Base-by-base conservation (phyloP, 1,284 basidiomycete genomes). In the Leccinum griseonigrum region DNA sequence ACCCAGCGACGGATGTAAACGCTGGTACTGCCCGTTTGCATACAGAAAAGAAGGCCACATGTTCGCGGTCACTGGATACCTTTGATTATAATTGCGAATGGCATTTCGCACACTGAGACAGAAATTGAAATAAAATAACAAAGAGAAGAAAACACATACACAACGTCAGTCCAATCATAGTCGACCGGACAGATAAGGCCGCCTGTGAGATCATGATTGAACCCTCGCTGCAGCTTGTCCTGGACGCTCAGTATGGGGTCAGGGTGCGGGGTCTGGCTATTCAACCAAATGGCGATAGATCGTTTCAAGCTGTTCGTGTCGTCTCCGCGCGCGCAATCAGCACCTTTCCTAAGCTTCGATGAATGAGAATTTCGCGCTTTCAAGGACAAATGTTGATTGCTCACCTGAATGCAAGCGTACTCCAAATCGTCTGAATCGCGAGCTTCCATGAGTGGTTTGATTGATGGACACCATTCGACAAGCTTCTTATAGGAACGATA, bases 171-270 rank as follows among this genome's bases (percentile, higher is more conserved):
- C 72, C 74, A 76, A 38, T 76, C 53, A 29, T 66, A 67, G 22
- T 71, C 65, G 2, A 68, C 66, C 0, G 70, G 75, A 31, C 69
- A 73, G 0, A 76, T 51, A 1, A 75, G 66, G 2, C 46, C 7
- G 2, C 71, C 74, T 10, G 71, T 72, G 11, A 61, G 16, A 34
- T 72, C 61, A 29, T 75, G 64, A 13, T 62, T n/a, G n/a, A 75
- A 64, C 0, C 75, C 71, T 38, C 66, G 56, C 10, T 66, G 57
- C 10, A 14, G 7, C 13, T 67, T 51, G 1, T 55, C n/a, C 0
- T 31, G 14, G 3, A 31, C 3, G 2, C 11, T 13, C 7, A 73
- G 38, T 6, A 61, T 59, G 2, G 61, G 63, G 1, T n/a, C 16
- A 2, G 66, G 63, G 3, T 31, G 22, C 10, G 62, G 63, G 2